phyloP scores from a whole-genome alignment of 176 grass and related monocot genomes.

The Bromus sterilis region DNA sequence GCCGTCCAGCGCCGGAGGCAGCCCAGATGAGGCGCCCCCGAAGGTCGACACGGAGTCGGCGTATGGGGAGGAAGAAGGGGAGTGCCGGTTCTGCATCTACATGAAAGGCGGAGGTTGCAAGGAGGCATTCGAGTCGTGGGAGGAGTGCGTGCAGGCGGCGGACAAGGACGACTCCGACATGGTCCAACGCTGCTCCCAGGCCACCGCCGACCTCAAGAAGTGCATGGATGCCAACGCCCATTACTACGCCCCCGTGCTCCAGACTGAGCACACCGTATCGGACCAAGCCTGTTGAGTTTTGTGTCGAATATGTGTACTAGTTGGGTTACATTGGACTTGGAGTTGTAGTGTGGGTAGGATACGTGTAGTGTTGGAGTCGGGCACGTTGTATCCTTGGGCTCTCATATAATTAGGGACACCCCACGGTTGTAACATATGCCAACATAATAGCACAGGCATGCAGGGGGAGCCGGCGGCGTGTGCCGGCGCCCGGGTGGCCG shows the following conservation, averaged over 20 bases:
- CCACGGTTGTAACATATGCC: no score
- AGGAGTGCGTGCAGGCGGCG: slow-evolving; percentile 66
- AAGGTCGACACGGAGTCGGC: neutral
- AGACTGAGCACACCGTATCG: slow-evolving; percentile 37
- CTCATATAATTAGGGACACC: no score
- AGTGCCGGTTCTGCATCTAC: slow-evolving; percentile 92
- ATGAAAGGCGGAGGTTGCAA: slow-evolving; percentile 91
- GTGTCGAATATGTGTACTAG: no score
- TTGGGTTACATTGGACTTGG: no score
- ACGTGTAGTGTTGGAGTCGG: no score
- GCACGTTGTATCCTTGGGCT: no score
- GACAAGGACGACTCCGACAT: slow-evolving; percentile 50
- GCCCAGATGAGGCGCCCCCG: neutral
- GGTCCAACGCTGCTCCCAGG: slow-evolving; percentile 57
- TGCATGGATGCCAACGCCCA: slow-evolving; percentile 89
- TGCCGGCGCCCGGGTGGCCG: no score
- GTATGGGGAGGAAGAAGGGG: slow-evolving; percentile 48
- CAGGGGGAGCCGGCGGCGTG: no score
- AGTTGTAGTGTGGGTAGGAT: no score
- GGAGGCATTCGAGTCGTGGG: slow-evolving; percentile 67
- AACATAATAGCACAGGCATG: no score
- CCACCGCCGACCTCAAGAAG: slow-evolving; percentile 52
- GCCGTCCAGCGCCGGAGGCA: neutral
- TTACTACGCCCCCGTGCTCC: slow-evolving; percentile 61
- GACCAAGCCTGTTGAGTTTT: no score